Conservation (phyloP, 2,329 filamentous ascomycete genomes). For the Pestalotiopsis sp. region DNA sequence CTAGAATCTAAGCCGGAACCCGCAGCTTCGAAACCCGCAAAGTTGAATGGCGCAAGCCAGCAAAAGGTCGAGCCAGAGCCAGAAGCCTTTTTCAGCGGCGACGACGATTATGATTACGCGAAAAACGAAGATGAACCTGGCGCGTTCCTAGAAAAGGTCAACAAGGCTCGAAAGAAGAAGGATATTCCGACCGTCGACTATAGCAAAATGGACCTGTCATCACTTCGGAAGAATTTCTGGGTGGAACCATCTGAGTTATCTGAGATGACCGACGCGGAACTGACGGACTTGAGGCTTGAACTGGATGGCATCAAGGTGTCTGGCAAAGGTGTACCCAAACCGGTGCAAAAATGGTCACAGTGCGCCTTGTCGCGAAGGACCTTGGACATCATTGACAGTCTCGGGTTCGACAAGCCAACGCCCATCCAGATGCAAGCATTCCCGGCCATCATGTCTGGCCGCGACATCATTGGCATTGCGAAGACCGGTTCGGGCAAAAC, state of each 20-base stretch:
- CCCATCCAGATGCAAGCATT: slow-evolving; percentile 95
- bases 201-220: slow-evolving; percentile 79
- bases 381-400: slow-evolving; percentile 78
- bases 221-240: slow-evolving; percentile 94
- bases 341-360: slow-evolving; percentile 95
- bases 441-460: slow-evolving; percentile 92
- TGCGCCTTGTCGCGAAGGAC: slow-evolving; percentile 88
- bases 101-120: slow-evolving; percentile 71
- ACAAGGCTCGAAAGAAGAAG: slow-evolving; percentile 81
- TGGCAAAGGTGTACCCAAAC: slow-evolving; percentile 86
- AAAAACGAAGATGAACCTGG: slow-evolving; percentile 51
- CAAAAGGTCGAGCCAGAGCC: slow-evolving; percentile 65
- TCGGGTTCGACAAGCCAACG: slow-evolving; percentile 88
- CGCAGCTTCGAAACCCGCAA: slow-evolving; percentile 32
- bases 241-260: slow-evolving; percentile 83
- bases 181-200: slow-evolving; percentile 91
- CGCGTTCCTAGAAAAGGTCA: slow-evolving; percentile 55
- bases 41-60: slow-evolving; percentile 36
- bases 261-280: slow-evolving; percentile 82
- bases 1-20: slow-evolving; percentile 49
- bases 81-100: slow-evolving; percentile 80
- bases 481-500: slow-evolving; percentile 99
- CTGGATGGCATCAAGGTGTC: slow-evolving; percentile 95
- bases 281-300: slow-evolving; percentile 80
- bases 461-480: slow-evolving; percentile 93